Percentiles rank a stretch among this genome's conserved stretches.
Conservation (phyloP, 371 early-diverging fungal species). For the Dinochytrium kinnereticum region DNA sequence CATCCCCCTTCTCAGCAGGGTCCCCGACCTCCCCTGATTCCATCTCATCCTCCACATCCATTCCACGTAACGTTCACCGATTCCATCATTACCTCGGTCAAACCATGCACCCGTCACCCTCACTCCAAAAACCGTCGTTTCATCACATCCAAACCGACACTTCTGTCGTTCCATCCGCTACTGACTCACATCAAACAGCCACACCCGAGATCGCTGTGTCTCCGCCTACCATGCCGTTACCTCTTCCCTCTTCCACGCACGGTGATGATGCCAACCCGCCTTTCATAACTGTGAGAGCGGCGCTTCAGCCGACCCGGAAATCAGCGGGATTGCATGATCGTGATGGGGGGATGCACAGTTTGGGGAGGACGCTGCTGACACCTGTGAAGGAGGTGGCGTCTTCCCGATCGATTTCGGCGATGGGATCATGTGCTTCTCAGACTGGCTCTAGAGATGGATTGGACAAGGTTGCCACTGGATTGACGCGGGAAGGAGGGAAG, state of each 20-base stretch:
- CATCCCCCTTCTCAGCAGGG: not conserved
- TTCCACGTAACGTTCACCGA: not conserved
- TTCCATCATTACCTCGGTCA: not conserved
- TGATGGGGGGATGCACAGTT: not conserved
- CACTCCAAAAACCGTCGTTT: not conserved
- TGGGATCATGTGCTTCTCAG: not conserved
- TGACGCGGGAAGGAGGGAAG: no score
- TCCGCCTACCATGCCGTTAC: not conserved
- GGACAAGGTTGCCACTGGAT: no score
- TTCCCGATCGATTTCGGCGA: not conserved
- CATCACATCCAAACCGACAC: not conserved
- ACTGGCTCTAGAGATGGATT: no score
- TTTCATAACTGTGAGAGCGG: no score
- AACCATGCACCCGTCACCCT: not conserved
- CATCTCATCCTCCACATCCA: not conserved
- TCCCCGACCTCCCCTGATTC: not conserved
- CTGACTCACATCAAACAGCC: no score
- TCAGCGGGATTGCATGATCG: no score
- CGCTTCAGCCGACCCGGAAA: not conserved
- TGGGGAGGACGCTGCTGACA: not conserved
- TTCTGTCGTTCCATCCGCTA: no score
- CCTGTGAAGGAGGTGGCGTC: slow-evolving; percentile 3
- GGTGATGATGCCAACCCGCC: not conserved
- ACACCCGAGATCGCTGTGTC: not conserved
- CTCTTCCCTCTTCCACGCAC: no score